Percentiles rank a stretch among this genome's conserved stretches.
phyloP scores from a whole-genome alignment of 2,329 filamentous ascomycete genomes.

The Periglandula ipomoeae region DNA sequence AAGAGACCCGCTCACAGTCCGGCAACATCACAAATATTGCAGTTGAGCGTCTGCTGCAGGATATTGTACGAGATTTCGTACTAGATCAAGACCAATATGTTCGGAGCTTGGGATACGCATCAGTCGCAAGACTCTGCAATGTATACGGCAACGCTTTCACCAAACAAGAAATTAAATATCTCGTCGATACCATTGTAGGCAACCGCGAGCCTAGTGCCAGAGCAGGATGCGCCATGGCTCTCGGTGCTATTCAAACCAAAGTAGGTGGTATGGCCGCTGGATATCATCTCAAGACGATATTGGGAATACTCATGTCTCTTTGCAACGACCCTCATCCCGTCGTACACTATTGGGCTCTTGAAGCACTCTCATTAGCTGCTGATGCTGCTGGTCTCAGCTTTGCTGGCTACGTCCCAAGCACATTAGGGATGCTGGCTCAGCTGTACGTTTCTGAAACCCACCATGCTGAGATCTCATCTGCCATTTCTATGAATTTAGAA shows the following conservation, averaged over 20 bases:
- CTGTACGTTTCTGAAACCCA: constrained; percentile 88
- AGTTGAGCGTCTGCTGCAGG: constrained; percentile 78
- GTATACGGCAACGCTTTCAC: constrained; percentile 81
- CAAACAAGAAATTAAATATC: constrained; percentile 77
- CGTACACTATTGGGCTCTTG: constrained; percentile 93
- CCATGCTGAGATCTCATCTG: constrained; percentile 69
- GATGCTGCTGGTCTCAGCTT: constrained; percentile 91
- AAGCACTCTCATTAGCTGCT: constrained; percentile 76
- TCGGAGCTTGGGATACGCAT: constrained; percentile 75
- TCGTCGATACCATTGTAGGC: constrained; percentile 88
- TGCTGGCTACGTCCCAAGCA: constrained; percentile 80
- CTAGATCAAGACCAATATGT: constrained; percentile 79
- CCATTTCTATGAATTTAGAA: constrained; percentile 84
- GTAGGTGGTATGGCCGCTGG: constrained; percentile 97
- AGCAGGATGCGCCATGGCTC: constrained; percentile 86
- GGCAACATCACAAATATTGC: constrained; percentile 66
- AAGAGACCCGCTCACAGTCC: constrained; percentile 62
- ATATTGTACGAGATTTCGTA: constrained; percentile 62
- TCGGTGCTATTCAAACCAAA: constrained; percentile 89
- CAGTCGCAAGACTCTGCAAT: constrained; percentile 76
- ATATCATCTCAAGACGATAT: constrained; percentile 90
- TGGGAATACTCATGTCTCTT: constrained; percentile 96
- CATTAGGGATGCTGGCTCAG: constrained; percentile 87
- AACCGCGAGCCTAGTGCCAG: constrained; percentile 90
- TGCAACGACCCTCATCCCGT: constrained; percentile 91